Base-by-base conservation (phyloP, 1,139 yeast species). In the Geotrichum aggregatum region DNA sequence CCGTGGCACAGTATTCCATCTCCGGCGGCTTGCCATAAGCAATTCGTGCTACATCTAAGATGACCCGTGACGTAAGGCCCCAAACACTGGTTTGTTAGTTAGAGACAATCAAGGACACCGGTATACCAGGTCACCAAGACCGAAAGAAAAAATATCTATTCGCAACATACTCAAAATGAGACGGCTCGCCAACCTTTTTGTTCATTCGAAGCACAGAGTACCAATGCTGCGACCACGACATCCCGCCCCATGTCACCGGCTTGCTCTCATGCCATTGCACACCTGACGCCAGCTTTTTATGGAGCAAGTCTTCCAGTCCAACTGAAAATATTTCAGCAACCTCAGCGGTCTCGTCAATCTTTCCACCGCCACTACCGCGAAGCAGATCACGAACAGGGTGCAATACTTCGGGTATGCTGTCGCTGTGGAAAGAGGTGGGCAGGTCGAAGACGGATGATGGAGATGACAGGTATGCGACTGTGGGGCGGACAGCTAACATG, bases 11-110 rank as follows among this genome's bases (percentile, higher is more conserved):
- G 55, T 63, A 64, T 4, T 57, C 61, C 63, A 67, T 65, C 43
- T 63, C 63, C 7, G 71, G 71, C 34, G 70, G 71, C 58, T 70
- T 75, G 18, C 63, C 71, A 58, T 76, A 79, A 1, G 79, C 76
- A 3, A 87, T 72, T 52, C 78, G 76, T 3, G 95, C 89, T 34
- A 86, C 67, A 64, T 89, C 96, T 59, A 83, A 85, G 13, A 89
- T 68, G 7, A 89, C 87, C 61, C 87, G 85, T 2, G 96, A 96
- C 0, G 96, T 89, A 45, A 89, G 70, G 0, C 97, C 96, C 97
- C 96, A 89, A 2, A 89, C 87, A 61, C 85, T 87, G 63, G 7
- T 16, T 28, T 19, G n/a, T 31, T 79, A 24, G 77, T 81, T n/a
- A n/a, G n/a, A n/a, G n/a, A n/a, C n/a, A n/a, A n/a, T n/a, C n/a